phyloP scores from a whole-genome alignment of 805 yeast genomes.

The Hanseniaspora valbyensis region DNA sequence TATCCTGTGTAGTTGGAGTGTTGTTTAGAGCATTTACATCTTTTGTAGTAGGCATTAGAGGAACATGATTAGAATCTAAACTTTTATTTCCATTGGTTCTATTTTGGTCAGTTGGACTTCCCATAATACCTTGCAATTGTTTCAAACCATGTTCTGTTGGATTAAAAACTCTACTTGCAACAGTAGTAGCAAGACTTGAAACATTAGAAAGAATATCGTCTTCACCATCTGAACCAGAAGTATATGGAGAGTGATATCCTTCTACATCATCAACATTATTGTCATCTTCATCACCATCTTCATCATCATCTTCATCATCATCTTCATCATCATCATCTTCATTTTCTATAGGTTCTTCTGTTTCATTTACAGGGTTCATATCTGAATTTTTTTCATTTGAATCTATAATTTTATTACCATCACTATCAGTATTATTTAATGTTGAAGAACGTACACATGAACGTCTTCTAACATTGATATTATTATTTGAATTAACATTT shows the following conservation, averaged over 20 bases:
- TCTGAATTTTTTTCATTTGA: not conserved
- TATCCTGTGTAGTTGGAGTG: constrained; percentile 4
- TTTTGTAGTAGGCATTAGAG: not conserved
- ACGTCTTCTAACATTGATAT: not conserved
- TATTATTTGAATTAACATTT: not conserved
- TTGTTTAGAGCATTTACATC: not conserved
- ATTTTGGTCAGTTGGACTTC: not conserved
- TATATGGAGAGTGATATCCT: not conserved
- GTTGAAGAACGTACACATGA: no score
- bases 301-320: no score
- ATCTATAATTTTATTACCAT: no score
- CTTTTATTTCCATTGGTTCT: not conserved
- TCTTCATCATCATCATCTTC: not conserved
- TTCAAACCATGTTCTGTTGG: constrained; percentile 10
- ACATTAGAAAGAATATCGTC: not conserved
- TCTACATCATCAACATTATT: not conserved
- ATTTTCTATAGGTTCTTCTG: not conserved
- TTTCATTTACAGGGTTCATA: not conserved
- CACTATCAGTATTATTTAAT: no score
- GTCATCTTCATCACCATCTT: no score
- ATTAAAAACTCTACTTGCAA: constrained; percentile 12
- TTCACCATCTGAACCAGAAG: not conserved
- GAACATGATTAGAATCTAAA: not conserved
- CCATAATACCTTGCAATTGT: constrained; percentile 8
- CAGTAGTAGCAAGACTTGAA: not conserved